Evolutionary conservation across 1,284 basidiomycete genomes (phyloP), one percentile per base, ranked within the genome.

Genomic region (Tylopilus orsonianus): DNA sequence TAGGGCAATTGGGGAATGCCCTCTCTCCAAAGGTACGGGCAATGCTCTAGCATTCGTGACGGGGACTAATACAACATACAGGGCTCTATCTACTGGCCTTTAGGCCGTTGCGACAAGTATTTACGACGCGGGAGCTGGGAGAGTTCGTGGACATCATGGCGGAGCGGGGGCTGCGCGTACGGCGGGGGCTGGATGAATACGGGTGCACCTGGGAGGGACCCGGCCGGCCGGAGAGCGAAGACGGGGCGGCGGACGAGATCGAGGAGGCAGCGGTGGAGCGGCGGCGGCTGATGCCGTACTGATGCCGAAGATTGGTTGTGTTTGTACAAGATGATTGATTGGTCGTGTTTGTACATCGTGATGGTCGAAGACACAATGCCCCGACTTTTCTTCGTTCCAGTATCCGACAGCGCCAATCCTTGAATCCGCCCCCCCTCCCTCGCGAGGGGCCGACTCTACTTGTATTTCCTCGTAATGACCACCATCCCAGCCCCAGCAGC

Each of bases 71-170:
- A 44, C 38, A 27, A 56, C 44, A 43, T 43, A 48, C 66, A 96
- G 93, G 86, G 32, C 69, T 97, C 42, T 95, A 96, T 75, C 73
- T 97, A 47, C 62, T 93, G 18, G 90, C 93, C 5, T 97, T 96
- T 69, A 80, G 83, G 5, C 75, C 81, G 0, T 70, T 97, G 34
- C 79, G 91, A 26, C 63, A 72, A 1, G 80, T 78, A 44, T 96
- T 94, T 66, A 79, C 72, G 26, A 56, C 69, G 14, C 70, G 71
- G 16, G 93, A 97, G 63, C 73, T 96, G 55, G 75, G 79, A 44
- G 75, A 70, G 20, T 79, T 90, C 58, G 81, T 76, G 29, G 86
- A 92, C 49, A 78, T 84, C 9, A 93, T 95, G 85, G 81, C 79
- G 6, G 93, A 96, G 67, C 76, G 91, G 36, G 87, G 87, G 1